Evolutionary conservation across 768 basidiomycete genomes (phyloP), one percentile per base, ranked within the genome.

Genomic region (Tricholoma sp.): DNA sequence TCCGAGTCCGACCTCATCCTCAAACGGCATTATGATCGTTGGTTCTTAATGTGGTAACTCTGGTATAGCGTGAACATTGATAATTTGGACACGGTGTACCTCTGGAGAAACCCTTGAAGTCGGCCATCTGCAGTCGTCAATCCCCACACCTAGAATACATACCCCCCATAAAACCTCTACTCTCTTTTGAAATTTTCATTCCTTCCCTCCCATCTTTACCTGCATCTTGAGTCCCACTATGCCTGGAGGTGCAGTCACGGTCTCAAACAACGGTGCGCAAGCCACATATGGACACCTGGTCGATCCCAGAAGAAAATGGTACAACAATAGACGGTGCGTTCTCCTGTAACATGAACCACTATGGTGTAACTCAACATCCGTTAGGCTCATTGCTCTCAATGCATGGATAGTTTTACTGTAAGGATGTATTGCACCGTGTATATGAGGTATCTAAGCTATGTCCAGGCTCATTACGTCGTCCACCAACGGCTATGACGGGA

Each of bases 401-500:
- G 79, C 72, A 18, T 89, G 88, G 88, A 84, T 89, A 59, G 68
- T 83, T 37, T 75, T 89, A 41, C 74, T 87, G 83, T 86, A 54
- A 52, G 81, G 72, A 18, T 13, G 31, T 32, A 4, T 12, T 18
- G 3, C 5, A 48, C 4, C 31, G 10, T 12, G 6, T 13, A 3
- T 29, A 28, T 54, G 31, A 39, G 20, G 18, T 33, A 41, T 36
- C 36, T 34, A n/a, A 52, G 8, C 56, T 18, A 0, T 29, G 18
- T 53, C 18, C 53, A 86, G 85, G 50, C 81, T 89, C 59, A 85
- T 89, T 65, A 89, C 87, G 10, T 88, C 87, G 24, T 86, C 85
- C 12, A 87, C 84, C 49, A 87, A 83, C 66, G 88, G 88, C 52
- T 89, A 84, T 65, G 88, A 89, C 63, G 85, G 86, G 57, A 84